Conservation (phyloP, 2,329 filamentous ascomycete genomes). For the Myriosclerotinia duriaeana region DNA sequence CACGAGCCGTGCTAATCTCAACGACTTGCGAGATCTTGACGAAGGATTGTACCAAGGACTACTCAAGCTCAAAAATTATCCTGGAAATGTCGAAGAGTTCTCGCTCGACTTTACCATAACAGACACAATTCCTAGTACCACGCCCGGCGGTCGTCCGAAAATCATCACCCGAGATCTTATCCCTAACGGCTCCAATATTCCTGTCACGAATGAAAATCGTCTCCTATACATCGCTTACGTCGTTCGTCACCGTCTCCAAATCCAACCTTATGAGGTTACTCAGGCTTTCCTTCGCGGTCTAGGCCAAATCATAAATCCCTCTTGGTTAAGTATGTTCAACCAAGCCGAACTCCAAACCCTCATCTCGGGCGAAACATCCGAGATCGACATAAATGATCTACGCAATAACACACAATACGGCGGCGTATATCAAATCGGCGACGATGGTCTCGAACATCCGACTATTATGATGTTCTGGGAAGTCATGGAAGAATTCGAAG, state of each 20-base stretch:
- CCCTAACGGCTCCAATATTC: conserved; percentile 69
- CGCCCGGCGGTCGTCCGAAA: conserved; percentile 49
- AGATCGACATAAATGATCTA: conserved; percentile 85
- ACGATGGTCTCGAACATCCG: conserved; percentile 81
- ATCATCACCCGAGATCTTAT: conserved; percentile 75
- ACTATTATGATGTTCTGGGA: conserved; percentile 89
- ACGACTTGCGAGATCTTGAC: conserved; percentile 90
- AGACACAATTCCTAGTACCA: conserved; percentile 58
- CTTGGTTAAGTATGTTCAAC: conserved; percentile 98
- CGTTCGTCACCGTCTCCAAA: conserved; percentile 79
- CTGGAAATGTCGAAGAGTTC: conserved; percentile 77
- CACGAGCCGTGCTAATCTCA: conserved; percentile 85
- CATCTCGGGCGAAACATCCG: conserved; percentile 80
- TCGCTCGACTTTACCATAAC: conserved; percentile 86
- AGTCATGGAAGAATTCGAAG: conserved; percentile 73
- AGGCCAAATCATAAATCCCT: conserved; percentile 81
- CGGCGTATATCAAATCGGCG: conserved; percentile 84
- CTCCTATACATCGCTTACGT: conserved; percentile 94
- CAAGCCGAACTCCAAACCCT: conserved; percentile 91
- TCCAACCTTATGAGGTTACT: conserved; percentile 79
- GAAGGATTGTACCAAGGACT: conserved; percentile 88
- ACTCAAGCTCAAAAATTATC: conserved; percentile 77
- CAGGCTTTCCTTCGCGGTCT: conserved; percentile 84
- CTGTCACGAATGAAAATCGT: conserved; percentile 88
- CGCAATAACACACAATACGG: conserved; percentile 82